Base-by-base conservation (phyloP, 1,139 yeast species). In the Suhomyces anneliseae region DNA sequence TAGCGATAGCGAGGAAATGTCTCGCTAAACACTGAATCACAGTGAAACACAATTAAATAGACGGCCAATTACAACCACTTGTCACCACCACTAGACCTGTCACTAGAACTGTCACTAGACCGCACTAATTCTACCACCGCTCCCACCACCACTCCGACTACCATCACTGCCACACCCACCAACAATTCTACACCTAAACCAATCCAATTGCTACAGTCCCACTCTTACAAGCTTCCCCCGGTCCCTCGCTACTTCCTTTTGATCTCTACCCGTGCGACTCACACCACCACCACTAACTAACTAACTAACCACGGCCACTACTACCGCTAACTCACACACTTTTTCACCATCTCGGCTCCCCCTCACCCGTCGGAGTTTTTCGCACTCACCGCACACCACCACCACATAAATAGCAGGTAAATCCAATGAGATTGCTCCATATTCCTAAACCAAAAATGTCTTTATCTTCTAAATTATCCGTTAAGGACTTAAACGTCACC, bases 401-500 rank as follows among this genome's bases (percentile, higher is more conserved):
- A 36, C 38, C 43, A 33, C 38, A 36, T 43, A 36, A 39, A 39
- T 45, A 45, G 39, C 43, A 19, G 32, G 26, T 27, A 33, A 39
- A 36, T 45, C 43, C 48, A 12, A 5, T 35, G 42, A 41, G 39
- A 34, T 36, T 36, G 44, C 43, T 38, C 10, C 42, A 24, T 36
- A 24, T 19, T n/a, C 11, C 34, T 40, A 36, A 34, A 26, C 43
- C 37, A 27, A 57, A 34, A 48, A 89, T 92, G 98, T 92, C 98
- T 61, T 83, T 93, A 69, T 85, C 96, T 50, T 87, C 80, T 72
- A 92, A 92, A 76, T 82, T 92, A 61, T 87, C 96, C 51, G 96
- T 92, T 70, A 84, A 86, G 69, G 98, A 92, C 74, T 79, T 93
- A 61, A 82, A 83, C 69, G 85, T 89, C 72, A 71, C 85, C 65